Conservation (phyloP, 148 eudicot genomes). For the Cornus florida region DNA sequence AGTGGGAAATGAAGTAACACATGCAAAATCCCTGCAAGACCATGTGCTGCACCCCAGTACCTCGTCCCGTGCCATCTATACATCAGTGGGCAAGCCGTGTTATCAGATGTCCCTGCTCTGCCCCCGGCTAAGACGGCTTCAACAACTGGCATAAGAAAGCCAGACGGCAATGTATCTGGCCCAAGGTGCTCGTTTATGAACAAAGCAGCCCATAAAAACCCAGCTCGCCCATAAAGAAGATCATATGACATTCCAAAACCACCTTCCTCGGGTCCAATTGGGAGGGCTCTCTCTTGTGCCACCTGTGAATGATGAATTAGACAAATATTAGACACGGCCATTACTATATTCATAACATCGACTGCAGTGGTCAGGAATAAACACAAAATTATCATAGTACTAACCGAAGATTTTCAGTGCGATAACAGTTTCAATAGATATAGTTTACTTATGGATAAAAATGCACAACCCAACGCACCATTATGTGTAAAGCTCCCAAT, state of each 20-base stretch:
- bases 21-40: conserved; percentile 75
- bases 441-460: background rate
- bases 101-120: conserved; percentile 67
- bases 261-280: conserved; percentile 82
- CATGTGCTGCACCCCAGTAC: conserved; percentile 84
- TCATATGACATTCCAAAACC: conserved; percentile 91
- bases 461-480: background rate
- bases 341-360: background rate
- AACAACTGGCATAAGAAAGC: conserved; percentile 61
- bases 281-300: conserved; percentile 74
- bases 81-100: conserved; percentile 60
- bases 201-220: conserved; percentile 79
- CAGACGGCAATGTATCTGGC: conserved; percentile 34
- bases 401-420: background rate
- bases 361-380: background rate
- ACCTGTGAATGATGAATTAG: conserved; percentile 32
- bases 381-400: background rate
- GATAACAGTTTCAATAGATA: background rate
- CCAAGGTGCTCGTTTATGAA: conserved; percentile 66
- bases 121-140: conserved; percentile 79
- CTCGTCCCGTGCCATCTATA: conserved; percentile 87
- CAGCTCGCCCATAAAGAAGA: conserved; percentile 77
- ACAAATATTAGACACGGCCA: background rate
- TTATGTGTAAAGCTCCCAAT: background rate
- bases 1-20: conserved; percentile 75